Percentiles rank a stretch among this genome's conserved stretches.
These are phyloP conservation scores for Malassezia japonica DNA, from an alignment of 1,284 basidiomycete genomes.

Conservation along the genomic window DNA sequence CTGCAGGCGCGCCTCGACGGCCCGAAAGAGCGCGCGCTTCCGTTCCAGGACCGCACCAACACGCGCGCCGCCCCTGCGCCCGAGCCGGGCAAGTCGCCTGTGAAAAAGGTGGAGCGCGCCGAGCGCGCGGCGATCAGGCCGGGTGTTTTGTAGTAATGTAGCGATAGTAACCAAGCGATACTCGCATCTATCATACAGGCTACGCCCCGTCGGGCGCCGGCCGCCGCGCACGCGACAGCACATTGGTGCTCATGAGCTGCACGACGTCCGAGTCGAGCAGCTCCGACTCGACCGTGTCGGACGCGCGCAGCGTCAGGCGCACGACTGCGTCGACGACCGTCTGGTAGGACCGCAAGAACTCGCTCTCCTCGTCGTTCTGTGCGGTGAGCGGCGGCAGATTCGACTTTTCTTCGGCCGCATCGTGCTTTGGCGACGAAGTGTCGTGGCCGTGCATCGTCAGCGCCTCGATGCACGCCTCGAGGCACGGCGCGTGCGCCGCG, in stretches of 20 bases:
- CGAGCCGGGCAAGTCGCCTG: not conserved
- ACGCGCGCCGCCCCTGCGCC: not conserved
- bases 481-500: constrained; percentile 17
- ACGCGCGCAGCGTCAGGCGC: constrained; percentile 20
- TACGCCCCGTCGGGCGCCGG: not conserved
- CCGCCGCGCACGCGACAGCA: constrained; percentile 4
- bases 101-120: not conserved
- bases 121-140: constrained; percentile 2
- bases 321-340: constrained; percentile 31
- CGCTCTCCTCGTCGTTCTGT: constrained; percentile 15
- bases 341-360: constrained; percentile 34
- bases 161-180: not conserved
- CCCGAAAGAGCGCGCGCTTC: not conserved
- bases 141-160: no score
- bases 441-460: constrained; percentile 17
- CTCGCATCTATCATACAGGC: not conserved
- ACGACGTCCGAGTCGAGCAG: constrained; percentile 34
- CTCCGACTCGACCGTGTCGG: constrained; percentile 17
- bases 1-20: not conserved
- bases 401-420: no score
- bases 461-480: constrained; percentile 28
- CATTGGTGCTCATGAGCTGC: constrained; percentile 34
- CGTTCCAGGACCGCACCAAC: not conserved
- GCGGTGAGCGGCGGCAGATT: not conserved
- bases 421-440: not conserved